These are phyloP conservation scores for Trypanosomatidae sp. DNA, from an alignment of 208 protist genomes.

Conservation along the genomic window DNA sequence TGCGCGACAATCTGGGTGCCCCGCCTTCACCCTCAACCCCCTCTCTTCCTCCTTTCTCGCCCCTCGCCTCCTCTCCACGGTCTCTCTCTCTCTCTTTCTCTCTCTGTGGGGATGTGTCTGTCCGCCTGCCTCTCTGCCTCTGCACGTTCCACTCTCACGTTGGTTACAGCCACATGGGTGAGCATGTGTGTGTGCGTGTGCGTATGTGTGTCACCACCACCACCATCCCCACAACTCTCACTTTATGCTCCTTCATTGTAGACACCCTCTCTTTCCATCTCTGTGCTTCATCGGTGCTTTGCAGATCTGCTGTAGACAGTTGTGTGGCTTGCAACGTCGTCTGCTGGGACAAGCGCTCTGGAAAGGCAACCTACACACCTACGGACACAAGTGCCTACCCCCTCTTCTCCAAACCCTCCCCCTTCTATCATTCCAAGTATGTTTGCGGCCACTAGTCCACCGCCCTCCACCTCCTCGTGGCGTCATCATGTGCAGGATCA, in stretches of 20 bases:
- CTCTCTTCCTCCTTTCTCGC: neutral
- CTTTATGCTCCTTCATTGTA: neutral
- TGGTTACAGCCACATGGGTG: neutral
- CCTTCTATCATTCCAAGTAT: neutral
- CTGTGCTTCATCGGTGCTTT: neutral
- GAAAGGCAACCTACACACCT: neutral
- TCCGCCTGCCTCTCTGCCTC: neutral
- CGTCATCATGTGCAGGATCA: slow-evolving; percentile 27
- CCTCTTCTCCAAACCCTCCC: neutral
- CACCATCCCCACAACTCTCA: neutral
- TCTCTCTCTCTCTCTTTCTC: neutral
- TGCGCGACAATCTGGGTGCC: neutral
- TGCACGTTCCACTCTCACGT: neutral
- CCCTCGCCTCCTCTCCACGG: neutral
- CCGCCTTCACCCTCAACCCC: neutral
- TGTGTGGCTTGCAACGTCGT: neutral
- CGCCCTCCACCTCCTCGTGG: slow-evolving; percentile 18
- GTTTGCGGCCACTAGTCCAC: neutral
- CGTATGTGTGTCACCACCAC: neutral
- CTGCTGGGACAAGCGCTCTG: neutral
- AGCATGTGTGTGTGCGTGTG: neutral
- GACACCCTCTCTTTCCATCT: neutral
- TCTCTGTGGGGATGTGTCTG: neutral
- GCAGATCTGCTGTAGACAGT: too few species aligned
- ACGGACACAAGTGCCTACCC: neutral